These are phyloP conservation scores for Nicotiana obtusifolia DNA, from an alignment of 257 asterid genomes.

Conservation along the genomic window DNA sequence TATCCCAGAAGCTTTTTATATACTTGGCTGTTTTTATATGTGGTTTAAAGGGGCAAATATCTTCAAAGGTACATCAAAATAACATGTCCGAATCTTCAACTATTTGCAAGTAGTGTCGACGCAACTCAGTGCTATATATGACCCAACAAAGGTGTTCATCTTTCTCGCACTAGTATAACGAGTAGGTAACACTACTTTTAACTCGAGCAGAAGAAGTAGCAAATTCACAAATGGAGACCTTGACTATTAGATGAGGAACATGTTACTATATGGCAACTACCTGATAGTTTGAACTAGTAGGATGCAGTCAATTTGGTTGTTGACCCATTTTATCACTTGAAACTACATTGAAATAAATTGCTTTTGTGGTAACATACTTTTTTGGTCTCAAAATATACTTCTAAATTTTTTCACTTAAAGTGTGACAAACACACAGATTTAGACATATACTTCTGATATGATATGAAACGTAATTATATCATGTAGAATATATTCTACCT, in stretches of 20 bases:
- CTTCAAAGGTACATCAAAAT: too few species aligned
- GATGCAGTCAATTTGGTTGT: neutral
- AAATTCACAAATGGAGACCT: neutral
- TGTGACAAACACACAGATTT: neutral
- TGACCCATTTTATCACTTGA: neutral
- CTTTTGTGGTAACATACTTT: neutral
- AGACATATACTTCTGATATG: neutral
- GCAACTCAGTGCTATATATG: neutral
- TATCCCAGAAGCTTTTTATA: neutral
- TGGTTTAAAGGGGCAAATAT: neutral
- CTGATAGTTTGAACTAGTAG: neutral
- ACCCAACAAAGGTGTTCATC: too few species aligned
- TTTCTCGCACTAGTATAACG: too few species aligned
- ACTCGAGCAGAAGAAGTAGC: neutral
- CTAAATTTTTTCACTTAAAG: too few species aligned
- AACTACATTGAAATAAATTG: neutral
- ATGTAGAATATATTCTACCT: neutral
- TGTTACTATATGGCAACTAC: neutral
- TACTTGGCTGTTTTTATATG: neutral
- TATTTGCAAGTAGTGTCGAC: neutral
- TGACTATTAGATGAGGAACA: neutral
- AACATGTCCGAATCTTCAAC: neutral
- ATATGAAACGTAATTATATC: too few species aligned
- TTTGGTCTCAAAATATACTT: too few species aligned
- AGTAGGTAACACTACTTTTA: neutral